phyloP scores from a whole-genome alignment of 148 eudicot genomes.

The Limonium bicolor region DNA sequence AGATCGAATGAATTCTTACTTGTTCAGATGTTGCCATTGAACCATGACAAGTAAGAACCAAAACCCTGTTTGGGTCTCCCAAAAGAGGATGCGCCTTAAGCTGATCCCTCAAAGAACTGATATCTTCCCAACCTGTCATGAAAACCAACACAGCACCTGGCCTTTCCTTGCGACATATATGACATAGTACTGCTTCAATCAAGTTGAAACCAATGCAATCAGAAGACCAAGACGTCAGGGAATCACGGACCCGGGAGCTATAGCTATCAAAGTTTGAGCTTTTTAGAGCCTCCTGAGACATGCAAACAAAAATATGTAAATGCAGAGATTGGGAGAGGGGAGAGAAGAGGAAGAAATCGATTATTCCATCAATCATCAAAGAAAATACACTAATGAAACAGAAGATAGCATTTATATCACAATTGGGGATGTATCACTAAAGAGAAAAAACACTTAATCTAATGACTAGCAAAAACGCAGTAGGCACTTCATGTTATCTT shows the following conservation, averaged over 20 bases:
- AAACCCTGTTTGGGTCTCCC: constrained; percentile 94
- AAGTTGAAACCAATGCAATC: constrained; percentile 94
- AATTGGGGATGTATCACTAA: too few relatives aligned
- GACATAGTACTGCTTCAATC: constrained; percentile 86
- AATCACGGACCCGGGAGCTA: constrained; percentile 85
- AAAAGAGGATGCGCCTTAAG: constrained; percentile 93
- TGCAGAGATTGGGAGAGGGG: constrained; percentile 2
- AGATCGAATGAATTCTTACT: constrained; percentile 15
- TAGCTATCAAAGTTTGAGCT: constrained; percentile 66
- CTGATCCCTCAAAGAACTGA: constrained; percentile 86
- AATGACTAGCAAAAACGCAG: too few relatives aligned
- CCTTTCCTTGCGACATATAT: constrained; percentile 92
- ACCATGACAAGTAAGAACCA: constrained; percentile 92
- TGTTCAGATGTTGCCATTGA: constrained; percentile 99
- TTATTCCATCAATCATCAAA: not conserved
- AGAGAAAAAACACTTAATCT: too few relatives aligned
- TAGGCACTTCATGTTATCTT: too few relatives aligned
- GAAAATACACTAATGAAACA: not conserved
- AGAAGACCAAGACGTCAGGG: constrained; percentile 79
- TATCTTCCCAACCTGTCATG: constrained; percentile 99
- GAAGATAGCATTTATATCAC: not conserved
- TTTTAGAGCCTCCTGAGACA: constrained; percentile 65
- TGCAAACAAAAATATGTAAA: constrained; percentile 3
- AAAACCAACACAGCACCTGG: constrained; percentile 93
- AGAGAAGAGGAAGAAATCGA: too few relatives aligned